Base-by-base conservation (phyloP, 2,329 filamentous ascomycete genomes). In the Phialocephala sp. region DNA sequence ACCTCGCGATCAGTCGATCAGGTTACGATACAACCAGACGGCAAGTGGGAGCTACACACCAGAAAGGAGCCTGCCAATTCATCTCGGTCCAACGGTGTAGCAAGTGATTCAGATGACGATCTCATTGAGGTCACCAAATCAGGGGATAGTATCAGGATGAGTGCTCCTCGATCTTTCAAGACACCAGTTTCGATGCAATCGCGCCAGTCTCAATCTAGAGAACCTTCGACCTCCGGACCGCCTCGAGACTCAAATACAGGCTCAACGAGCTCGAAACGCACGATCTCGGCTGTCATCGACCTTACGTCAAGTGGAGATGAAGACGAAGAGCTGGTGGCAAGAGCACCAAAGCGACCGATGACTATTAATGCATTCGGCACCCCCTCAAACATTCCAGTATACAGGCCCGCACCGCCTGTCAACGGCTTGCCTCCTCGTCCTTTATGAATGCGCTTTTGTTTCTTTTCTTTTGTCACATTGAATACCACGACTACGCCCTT, bases 1-100 rank as follows among this genome's bases (percentile, higher is more conserved):
- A 97, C 94, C 0, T 80, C 89, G 0, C 83, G 83, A 47, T 88
- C 86, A 22, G 82, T 90, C 0, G 93, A 97, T 64, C 91, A 97
- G 72, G 93, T 98, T 32, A 94, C 90, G 0, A 92, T 99, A 50
- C 92, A 98, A 73, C 93, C 94, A 0, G 85, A 93, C 70, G 95
- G 94, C 2, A 83, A 84, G 71, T 99, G 95, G 95, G 82, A 84
- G 12, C 56, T 73, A 8, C 68, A 76, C 47, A 66, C 55, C 9
- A 75, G 73, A 66, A 65, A 67, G 22, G 63, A 74, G 66, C 64
- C 67, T 18, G 63, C 67, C 36, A 35, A 60, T 20, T 60, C 62
- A 8, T 67, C 64, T 32, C 64, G 60, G 43, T 39, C 62, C 72
- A 72, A 70, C 72, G 39, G 70, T 57, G 64, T 18, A 71, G 35